These are phyloP conservation scores for Haemoproteus tartakovskyi DNA, from an alignment of 169 alveolate species.

Conservation along the genomic window DNA sequence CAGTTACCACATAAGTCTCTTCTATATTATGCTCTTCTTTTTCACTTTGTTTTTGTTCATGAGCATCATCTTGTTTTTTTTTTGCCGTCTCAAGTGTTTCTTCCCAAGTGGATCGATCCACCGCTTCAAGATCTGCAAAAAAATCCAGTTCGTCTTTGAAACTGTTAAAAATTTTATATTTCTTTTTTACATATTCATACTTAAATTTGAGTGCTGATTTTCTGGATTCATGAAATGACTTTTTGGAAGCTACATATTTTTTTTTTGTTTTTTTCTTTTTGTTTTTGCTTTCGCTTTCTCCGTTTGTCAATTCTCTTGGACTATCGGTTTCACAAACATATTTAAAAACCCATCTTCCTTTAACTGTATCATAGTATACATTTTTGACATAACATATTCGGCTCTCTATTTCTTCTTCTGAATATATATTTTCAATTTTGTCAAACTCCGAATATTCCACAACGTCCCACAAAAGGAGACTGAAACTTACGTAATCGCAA, in stretches of 20 bases:
- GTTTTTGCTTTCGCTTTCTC: not conserved
- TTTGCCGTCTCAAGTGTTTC: not conserved
- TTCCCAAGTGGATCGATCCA: not conserved
- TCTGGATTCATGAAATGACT: slow-evolving; percentile 40
- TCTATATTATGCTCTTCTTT: not conserved
- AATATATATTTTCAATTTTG: slow-evolving; percentile 36
- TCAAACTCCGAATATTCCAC: too few relatives aligned
- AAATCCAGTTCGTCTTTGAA: slow-evolving; percentile 23
- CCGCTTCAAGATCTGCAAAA: not conserved
- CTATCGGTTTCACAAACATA: slow-evolving; percentile 1
- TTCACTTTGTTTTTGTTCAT: not conserved
- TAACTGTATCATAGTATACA: slow-evolving; percentile 24
- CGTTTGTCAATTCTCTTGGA: not conserved
- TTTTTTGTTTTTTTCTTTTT: not conserved
- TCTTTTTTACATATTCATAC: slow-evolving; percentile 25
- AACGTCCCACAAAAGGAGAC: too few relatives aligned
- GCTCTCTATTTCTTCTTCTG: slow-evolving; percentile 40
- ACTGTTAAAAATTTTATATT: slow-evolving; percentile 30
- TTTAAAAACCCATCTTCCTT: slow-evolving; percentile 13
- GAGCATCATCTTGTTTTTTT: not conserved
- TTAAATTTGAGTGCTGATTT: slow-evolving; percentile 28
- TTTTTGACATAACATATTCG: slow-evolving; percentile 22
- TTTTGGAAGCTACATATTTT: slow-evolving; percentile 7
- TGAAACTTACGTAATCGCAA: too few relatives aligned
- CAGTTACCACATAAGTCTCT: not conserved